Evolutionary conservation across 306 rosid species (phyloP).

Genomic region (Sesbania bispinosa): DNA sequence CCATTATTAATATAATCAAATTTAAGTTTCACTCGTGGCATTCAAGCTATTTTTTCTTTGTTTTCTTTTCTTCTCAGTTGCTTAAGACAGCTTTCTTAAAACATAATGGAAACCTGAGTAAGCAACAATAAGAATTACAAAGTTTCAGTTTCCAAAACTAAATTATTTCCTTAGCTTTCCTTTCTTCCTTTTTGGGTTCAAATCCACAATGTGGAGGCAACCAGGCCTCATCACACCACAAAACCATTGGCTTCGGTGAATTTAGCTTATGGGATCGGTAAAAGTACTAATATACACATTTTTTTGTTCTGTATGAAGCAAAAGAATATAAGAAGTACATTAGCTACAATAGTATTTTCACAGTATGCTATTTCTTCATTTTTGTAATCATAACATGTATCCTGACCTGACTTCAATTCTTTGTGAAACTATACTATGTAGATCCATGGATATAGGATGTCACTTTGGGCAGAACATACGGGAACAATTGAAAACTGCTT

Average conservation of each 20-base stretch:
- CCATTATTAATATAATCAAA: background rate
- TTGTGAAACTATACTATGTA: constrained; percentile 28
- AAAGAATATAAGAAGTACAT: background rate
- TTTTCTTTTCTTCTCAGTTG: background rate
- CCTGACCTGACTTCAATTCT: constrained; percentile 1
- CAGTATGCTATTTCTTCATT: background rate
- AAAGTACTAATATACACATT: background rate
- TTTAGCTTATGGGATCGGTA: background rate
- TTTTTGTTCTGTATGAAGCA: background rate
- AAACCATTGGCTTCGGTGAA: too few relatives aligned
- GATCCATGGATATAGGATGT: constrained; percentile 94
- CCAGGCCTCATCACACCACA: background rate
- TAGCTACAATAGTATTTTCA: background rate
- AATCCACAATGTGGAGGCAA: background rate
- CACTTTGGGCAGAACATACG: constrained; percentile 91
- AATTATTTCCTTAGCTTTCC: background rate
- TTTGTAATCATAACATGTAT: background rate
- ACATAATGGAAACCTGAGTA: background rate
- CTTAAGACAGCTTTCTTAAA: background rate
- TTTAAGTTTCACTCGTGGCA: background rate
- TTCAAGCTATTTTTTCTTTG: background rate
- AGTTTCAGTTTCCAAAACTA: background rate
- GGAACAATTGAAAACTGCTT: constrained; percentile 70
- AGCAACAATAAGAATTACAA: background rate
- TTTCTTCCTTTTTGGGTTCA: background rate